Conservation (phyloP, 2,329 filamentous ascomycete species). For the Aspergillus sp. region DNA sequence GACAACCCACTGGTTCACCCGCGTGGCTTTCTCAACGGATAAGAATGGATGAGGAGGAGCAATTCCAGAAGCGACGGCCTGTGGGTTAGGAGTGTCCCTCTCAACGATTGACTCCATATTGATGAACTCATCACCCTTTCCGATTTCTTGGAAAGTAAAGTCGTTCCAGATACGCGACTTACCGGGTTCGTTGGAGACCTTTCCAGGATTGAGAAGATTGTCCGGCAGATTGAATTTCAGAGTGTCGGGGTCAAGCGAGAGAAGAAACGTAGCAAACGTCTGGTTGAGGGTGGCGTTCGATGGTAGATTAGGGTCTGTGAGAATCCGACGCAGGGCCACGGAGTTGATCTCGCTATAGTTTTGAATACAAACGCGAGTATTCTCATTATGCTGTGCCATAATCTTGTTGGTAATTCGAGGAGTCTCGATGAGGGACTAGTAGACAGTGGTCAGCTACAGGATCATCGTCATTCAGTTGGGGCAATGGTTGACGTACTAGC, state of each 20-base stretch:
- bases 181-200: conserved; percentile 12
- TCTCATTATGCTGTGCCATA: conserved; percentile 3
- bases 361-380: conserved; percentile 11
- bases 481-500: conserved; percentile 16
- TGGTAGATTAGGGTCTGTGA: conserved; percentile 13
- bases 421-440: conserved; percentile 14
- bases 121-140: conserved; percentile 17
- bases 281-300: conserved; percentile 10
- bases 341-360: conserved; percentile 15
- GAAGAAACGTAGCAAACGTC: conserved; percentile 18
- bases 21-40: conserved; percentile 20
- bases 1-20: conserved; percentile 24
- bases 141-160: conserved; percentile 26
- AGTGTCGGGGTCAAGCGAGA: conserved; percentile 11
- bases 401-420: conserved; percentile 15
- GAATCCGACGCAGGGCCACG: conserved; percentile 14
- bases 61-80: conserved; percentile 1
- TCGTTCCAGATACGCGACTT: conserved; percentile 26
- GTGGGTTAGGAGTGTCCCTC: conserved; percentile 5
- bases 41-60: conserved; percentile 17
- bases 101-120: conserved; percentile 9
- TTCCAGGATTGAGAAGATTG: conserved; percentile 14
- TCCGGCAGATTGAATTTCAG: conserved; percentile 7
- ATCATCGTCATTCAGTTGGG: not conserved
- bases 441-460: not conserved